Base-by-base conservation (phyloP, 129 eudicot species). In the Artemisia tridentata region DNA sequence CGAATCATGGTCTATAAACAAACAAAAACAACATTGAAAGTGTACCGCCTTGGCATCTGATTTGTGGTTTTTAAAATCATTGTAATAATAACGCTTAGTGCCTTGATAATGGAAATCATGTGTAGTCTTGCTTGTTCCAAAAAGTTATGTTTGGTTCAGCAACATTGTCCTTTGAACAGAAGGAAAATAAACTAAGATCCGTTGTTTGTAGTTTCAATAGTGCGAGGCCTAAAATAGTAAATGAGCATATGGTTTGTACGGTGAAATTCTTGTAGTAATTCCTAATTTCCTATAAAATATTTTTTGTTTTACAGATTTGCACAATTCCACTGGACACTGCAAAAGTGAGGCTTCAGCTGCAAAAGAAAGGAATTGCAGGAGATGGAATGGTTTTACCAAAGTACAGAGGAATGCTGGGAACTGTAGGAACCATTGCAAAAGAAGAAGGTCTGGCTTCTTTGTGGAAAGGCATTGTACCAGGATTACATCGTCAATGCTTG, bases 381-480 rank as follows among this genome's bases (percentile, higher is more conserved):
- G 95, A 90, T 79, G 90, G 73, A 46, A 43, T 84, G n/a, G 80
- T 69, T 17, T 78, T 90, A 75, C 96, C 95, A 12, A 90, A 90
- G 70, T 90, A 90, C 54, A 72, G 67, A 67, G 96, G 96, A 63
- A 78, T 90, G 88, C 29, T 90, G 63, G 96, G 96, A 46, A 90
- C 96, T 4, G 96, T 90, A 17, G 95, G 74, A 46, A 90, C 96
- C 31, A 90, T 90, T 59, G 96, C 95, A 0, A 90, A 73, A 63
- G 96, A 90, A 77, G 96, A 90, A 83, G 95, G 96, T 63, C 68
- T 87, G 46, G 68, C 91, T 70, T 73, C 96, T 55, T 73, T 90
- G 38, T 90, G 95, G 96, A 90, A 90, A 80, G 96, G 96, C 48
- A 81, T 87, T 72, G 96, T 90, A 69, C 96, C 96, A 2, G 96